A percentile compares a stretch with the other conserved stretches of the same genome.
Conservation (phyloP, 140 eudicot genomes). For the Ambrosia hybrid region DNA sequence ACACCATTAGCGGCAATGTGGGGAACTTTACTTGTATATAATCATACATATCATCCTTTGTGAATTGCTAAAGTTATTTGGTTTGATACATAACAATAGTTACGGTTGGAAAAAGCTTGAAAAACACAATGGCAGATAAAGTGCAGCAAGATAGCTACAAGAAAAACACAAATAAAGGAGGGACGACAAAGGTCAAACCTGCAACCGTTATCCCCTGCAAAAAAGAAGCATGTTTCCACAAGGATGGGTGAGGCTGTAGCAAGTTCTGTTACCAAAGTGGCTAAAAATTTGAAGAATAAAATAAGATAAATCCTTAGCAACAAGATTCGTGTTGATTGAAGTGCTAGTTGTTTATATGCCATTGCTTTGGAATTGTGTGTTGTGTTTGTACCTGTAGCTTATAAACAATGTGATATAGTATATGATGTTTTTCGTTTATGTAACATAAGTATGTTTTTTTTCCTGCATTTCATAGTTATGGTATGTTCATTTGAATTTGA, state of each 20-base stretch:
- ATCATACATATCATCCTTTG: neutral
- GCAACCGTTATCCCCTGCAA: neutral
- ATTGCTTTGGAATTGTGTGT: neutral
- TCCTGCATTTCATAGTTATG: no score
- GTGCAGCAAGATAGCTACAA: neutral
- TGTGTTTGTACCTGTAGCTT: neutral
- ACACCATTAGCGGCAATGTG: neutral
- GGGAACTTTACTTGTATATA: neutral
- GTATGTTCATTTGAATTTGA: neutral
- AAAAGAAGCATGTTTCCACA: slow-evolving; percentile 11
- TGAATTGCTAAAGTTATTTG: neutral
- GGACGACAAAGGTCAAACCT: neutral
- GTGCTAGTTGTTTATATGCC: no score
- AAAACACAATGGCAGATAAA: slow-evolving; percentile 3
- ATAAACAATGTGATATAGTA: neutral
- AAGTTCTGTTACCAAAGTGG: no score
- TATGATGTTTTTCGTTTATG: no score
- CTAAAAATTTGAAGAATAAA: no score
- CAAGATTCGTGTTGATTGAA: neutral
- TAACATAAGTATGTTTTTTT: no score
- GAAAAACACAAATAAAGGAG: neutral
- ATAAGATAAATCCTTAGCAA: no score
- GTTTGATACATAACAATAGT: neutral
- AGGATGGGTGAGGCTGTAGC: slow-evolving; percentile 4
- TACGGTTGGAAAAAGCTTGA: neutral